phyloP scores from a whole-genome alignment of 148 eudicot genomes.

The Rhododendron ovatum region DNA sequence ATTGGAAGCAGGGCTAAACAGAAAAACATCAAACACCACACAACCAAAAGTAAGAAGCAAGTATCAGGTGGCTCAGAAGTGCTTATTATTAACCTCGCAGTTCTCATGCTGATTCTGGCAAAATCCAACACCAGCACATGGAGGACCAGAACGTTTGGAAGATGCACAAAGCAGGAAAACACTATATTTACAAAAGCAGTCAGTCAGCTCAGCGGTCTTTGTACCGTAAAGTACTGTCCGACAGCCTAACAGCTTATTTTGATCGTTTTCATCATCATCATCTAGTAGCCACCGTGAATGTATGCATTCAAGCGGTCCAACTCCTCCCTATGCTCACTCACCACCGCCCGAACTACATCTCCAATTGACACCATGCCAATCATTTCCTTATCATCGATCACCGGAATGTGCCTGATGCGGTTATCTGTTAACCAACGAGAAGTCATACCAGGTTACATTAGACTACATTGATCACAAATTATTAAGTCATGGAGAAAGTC shows the following conservation, averaged over 20 bases:
- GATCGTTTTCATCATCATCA: slow-evolving; percentile 53
- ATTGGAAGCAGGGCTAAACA: neutral
- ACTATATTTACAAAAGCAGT: slow-evolving; percentile 19
- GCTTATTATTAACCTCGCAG: slow-evolving; percentile 12
- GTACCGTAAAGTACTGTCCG: neutral
- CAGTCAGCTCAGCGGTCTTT: neutral
- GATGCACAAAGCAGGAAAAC: neutral
- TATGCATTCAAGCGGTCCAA: slow-evolving; percentile 84
- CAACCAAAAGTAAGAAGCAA: neutral
- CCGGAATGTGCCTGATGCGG: slow-evolving; percentile 97
- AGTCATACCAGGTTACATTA: neutral
- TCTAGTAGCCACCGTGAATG: slow-evolving; percentile 93
- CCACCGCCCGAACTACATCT: slow-evolving; percentile 99
- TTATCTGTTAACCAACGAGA: slow-evolving; percentile 52
- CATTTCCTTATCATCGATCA: slow-evolving; percentile 63
- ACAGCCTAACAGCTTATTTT: slow-evolving; percentile 4
- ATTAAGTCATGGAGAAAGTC: neutral
- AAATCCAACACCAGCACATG: neutral
- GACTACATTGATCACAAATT: neutral
- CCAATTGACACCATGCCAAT: slow-evolving; percentile 99
- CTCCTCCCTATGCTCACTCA: slow-evolving; percentile 87
- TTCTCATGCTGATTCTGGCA: neutral
- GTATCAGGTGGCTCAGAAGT: neutral
- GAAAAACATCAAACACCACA: neutral
- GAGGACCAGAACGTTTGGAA: neutral